Base-by-base conservation (phyloP, 352 stramenopile species). In the Globisporangium nodosum region DNA sequence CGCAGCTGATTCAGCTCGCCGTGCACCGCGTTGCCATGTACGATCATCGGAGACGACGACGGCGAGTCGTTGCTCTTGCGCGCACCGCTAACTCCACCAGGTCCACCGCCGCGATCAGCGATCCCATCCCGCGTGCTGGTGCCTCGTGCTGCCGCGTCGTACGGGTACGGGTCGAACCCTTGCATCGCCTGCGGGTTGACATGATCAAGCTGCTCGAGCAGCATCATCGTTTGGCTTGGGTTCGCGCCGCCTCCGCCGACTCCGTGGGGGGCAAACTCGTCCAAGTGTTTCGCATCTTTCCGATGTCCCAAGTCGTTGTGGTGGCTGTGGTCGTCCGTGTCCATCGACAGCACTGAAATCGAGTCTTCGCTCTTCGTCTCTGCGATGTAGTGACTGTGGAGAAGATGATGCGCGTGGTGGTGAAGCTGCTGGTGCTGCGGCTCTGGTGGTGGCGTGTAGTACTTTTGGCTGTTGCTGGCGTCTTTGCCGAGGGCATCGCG, bases 101-200 rank as follows among this genome's bases (percentile, higher is more conserved):
- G n/a, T 12, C 20, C 47, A 30, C 49, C 31, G 35, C 18, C 18
- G 30, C 49, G 27, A 54, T 24, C 30, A 18, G 30, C 18, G 18
- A 35, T 9, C 43, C 18, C 30, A 31, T 31, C 24, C 20, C 35
- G 27, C 8, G 46, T 18, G 30, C 35, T 35, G 24, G 27, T 47
- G 52, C 62, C 69, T 7, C 66, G 66, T 18, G 66, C 68, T 35
- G 71, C 79, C 2, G 69, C 62, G 40, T 95, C 78, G 52, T 92
- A 92, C 54, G 86, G 84, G 61, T 93, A 95, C 27, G 84, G 75
- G 49, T 92, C 86, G 31, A 92, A 92, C 0, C 81, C 86, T 69
- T 94, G 78, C 80, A 95, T 90, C 8, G 85, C 85, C 61, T 92
- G 80, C 5, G 86, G 86, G 43, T 96, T 96, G 0, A 96, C 82